A percentile compares a stretch with the other conserved stretches of the same genome.
These are phyloP conservation scores for Neckera pumila DNA, from an alignment of 225 moss, liverwort and hornwort genomes.

Conservation along the genomic window DNA sequence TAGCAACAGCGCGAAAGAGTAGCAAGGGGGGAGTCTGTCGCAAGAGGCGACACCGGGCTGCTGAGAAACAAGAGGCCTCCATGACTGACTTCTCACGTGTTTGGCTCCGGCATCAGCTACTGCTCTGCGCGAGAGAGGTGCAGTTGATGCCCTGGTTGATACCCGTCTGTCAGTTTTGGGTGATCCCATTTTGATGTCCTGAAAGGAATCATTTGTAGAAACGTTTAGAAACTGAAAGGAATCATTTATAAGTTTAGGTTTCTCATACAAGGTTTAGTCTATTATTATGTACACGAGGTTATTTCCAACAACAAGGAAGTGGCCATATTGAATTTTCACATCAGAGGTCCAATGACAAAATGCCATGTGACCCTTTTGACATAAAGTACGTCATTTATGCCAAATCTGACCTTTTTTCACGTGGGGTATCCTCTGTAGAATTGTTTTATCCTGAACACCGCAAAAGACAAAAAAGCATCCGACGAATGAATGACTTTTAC, in stretches of 20 bases:
- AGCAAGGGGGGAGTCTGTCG: not conserved
- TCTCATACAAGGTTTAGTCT: not conserved
- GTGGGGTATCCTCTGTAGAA: no score
- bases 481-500: not conserved
- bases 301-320: not conserved
- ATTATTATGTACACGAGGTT: no score
- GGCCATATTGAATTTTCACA: not conserved
- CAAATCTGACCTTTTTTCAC: not conserved
- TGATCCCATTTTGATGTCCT: not conserved
- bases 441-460: not conserved
- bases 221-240: no score
- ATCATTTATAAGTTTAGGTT: no score
- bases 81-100: not conserved
- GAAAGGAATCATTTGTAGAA: not conserved
- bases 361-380: not conserved
- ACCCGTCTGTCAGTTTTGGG: not conserved
- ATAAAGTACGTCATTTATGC: not conserved
- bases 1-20: not conserved
- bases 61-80: not conserved
- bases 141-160: not conserved
- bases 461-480: not conserved
- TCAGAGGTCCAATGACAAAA: not conserved
- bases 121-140: not conserved
- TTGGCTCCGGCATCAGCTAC: no score
- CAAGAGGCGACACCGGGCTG: not conserved